Evolutionary conservation across 768 basidiomycete species (phyloP), one percentile per base, ranked within the genome.

Genomic region (Boletus edulis): DNA sequence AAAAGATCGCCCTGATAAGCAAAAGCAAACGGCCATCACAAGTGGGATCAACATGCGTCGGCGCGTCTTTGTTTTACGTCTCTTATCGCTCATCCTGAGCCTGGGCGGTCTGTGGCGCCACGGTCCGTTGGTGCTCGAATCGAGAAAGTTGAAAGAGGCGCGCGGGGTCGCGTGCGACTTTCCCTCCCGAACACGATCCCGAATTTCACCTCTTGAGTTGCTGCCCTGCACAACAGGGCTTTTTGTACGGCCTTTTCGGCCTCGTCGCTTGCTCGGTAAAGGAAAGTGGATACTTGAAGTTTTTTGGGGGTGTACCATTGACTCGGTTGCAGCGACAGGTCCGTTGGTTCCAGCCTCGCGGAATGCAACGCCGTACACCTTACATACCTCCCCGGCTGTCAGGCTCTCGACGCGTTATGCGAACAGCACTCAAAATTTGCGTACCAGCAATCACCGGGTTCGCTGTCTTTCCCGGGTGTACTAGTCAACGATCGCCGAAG

Each of bases 31-130:
- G 11, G 11, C 32, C 11, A 22, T 39, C 18, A 12, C 29, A 44
- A 47, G n/a, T 27, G 17, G 12, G 39, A 41, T 42, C 37, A 31
- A 54, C 64, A 66, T 53, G 64, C 52, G 59, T 61, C 62, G 62
- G 65, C 34, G 62, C 35, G 62, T 49, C 59, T 51, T 54, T 49
- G 51, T 52, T 66, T 64, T 66, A 65, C 64, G 64, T 65, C 54
- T 41, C 35, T 5, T 10, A 2, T 51, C 22, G 32, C 55, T 15
- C 41, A 42, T 37, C 40, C 18, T 22, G 52, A 45, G 5, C 24
- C 22, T 24, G 56, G 47, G 4, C 49, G 38, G 27, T 39, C 50
- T 17, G 46, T 34, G 61, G 49, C 27, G 22, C 22, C 22, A 22
- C 22, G 32, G 45, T 32, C 46, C 7, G 46, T 47, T 52, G 60